phyloP scores from a whole-genome alignment of 179 eudicot genomes.

The Vitellaria paradoxa region DNA sequence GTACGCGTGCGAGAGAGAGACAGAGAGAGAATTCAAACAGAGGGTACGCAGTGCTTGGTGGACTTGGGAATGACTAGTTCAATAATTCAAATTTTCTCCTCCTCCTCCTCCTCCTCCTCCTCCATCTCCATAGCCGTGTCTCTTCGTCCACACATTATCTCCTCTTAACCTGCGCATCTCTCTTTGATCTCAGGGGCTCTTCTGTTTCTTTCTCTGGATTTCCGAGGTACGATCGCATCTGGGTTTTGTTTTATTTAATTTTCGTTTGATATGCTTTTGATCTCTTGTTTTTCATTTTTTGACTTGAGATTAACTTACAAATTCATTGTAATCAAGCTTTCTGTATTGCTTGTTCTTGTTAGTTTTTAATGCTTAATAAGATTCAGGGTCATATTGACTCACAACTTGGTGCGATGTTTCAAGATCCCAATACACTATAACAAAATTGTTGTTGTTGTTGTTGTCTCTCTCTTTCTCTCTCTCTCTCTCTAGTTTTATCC shows the following conservation, averaged over 20 bases:
- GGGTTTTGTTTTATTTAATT: slow-evolving; percentile 7
- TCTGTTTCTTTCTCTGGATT: background rate
- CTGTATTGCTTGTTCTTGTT: background rate
- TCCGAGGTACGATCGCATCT: slow-evolving; percentile 1
- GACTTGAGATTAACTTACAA: background rate
- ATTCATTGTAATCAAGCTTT: background rate
- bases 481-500: too few relatives aligned
- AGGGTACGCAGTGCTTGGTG: background rate
- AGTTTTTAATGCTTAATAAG: background rate
- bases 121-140: background rate
- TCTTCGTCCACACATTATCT: too few relatives aligned
- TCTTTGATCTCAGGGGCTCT: background rate
- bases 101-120: background rate
- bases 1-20: too few relatives aligned
- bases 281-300: background rate
- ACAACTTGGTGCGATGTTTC: background rate
- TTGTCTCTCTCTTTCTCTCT: too few relatives aligned
- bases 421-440: background rate
- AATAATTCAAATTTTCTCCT: background rate
- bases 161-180: background rate
- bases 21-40: background rate
- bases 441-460: too few relatives aligned
- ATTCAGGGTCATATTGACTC: background rate
- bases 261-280: background rate
- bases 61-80: background rate